Percentiles rank a stretch among this genome's conserved stretches.
These are phyloP conservation scores for Fusarium bulbicola DNA, from an alignment of 2,329 filamentous ascomycete genomes.

Conservation along the genomic window DNA sequence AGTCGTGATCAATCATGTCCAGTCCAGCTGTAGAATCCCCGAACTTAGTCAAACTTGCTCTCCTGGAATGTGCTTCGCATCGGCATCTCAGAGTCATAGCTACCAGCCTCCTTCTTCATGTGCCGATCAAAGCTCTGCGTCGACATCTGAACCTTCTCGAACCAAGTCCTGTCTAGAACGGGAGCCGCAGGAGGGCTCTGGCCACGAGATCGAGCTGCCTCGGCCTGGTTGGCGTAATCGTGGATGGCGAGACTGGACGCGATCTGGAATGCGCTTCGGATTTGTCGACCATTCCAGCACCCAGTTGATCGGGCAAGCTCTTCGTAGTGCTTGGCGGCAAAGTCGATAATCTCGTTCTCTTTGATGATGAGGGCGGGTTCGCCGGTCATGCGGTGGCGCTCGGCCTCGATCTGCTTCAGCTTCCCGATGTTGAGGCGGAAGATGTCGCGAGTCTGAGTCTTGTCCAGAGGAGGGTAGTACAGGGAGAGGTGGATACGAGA, in stretches of 20 bases:
- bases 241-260: slow-evolving; percentile 51
- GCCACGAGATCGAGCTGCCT: slow-evolving; percentile 45
- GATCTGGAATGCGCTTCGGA: slow-evolving; percentile 50
- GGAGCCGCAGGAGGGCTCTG: slow-evolving; percentile 49
- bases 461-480: slow-evolving; percentile 53
- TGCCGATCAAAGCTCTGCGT: slow-evolving; percentile 54
- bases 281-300: slow-evolving; percentile 52
- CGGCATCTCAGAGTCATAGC: slow-evolving; percentile 47
- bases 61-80: slow-evolving; percentile 48
- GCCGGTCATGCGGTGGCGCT: slow-evolving; percentile 49
- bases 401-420: slow-evolving; percentile 48
- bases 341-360: slow-evolving; percentile 48
- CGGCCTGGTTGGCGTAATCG: slow-evolving; percentile 44
- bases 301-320: slow-evolving; percentile 41
- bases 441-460: slow-evolving; percentile 51
- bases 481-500: slow-evolving; percentile 57
- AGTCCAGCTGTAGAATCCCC: background rate
- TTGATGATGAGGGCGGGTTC: slow-evolving; percentile 48
- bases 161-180: slow-evolving; percentile 49
- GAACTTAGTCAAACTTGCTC: slow-evolving; percentile 8
- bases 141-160: slow-evolving; percentile 55
- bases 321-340: slow-evolving; percentile 48
- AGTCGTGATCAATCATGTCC: background rate
- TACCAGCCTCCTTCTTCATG: slow-evolving; percentile 51
- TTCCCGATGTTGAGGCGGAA: slow-evolving; percentile 53